Percentiles rank a stretch among this genome's conserved stretches.
phyloP scores from a whole-genome alignment of 768 basidiomycete genomes.

The Lactarius trivialis region DNA sequence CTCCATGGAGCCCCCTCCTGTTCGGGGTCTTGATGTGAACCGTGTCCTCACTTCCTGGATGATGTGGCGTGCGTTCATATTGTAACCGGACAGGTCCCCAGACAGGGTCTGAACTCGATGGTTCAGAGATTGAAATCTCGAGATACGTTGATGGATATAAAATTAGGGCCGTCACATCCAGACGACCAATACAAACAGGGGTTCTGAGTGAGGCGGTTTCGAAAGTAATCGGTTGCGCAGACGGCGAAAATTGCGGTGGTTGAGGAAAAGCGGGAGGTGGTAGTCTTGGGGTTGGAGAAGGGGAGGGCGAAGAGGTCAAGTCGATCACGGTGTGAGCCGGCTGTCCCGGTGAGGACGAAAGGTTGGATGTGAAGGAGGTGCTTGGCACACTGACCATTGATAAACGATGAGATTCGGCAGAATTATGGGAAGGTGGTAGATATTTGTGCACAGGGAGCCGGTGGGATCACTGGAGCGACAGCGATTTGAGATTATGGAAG shows the following conservation, averaged over 20 bases:
- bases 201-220: conserved; percentile 69
- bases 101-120: conserved; percentile 40
- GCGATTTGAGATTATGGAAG: neutral
- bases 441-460: neutral
- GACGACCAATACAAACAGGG: conserved; percentile 82
- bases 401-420: neutral
- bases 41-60: conserved; percentile 49
- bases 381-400: conserved; percentile 24
- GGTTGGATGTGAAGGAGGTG: conserved; percentile 12
- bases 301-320: conserved; percentile 15
- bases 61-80: conserved; percentile 57
- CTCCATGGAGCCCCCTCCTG: conserved; percentile 44
- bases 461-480: neutral
- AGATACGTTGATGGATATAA: conserved; percentile 77
- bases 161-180: conserved; percentile 76
- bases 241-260: conserved; percentile 20
- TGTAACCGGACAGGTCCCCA: conserved; percentile 66
- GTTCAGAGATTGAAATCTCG: conserved; percentile 29
- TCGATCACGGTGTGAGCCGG: conserved; percentile 10
- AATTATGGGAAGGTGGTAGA: conserved; percentile 7
- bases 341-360: conserved; percentile 7
- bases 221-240: conserved; percentile 32
- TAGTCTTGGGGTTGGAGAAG: conserved; percentile 21
- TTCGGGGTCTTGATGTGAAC: conserved; percentile 72
- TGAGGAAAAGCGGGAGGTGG: conserved; percentile 21